Base-by-base conservation (phyloP, 768 basidiomycete species). In the Lentinula boryana region DNA sequence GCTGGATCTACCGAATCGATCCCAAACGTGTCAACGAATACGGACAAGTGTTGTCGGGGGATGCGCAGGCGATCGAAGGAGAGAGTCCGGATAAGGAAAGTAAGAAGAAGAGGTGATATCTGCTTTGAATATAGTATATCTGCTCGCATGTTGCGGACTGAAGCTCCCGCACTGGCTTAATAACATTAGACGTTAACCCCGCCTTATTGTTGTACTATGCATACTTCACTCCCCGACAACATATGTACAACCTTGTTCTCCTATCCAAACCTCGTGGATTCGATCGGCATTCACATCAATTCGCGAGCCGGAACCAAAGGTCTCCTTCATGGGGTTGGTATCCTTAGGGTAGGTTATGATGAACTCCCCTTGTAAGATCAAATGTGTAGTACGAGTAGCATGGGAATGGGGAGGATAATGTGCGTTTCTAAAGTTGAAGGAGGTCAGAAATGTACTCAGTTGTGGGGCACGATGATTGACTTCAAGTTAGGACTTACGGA, bases 1-100 rank as follows among this genome's bases (percentile, higher is more conserved):
- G 94, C 60, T 99, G 91, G 91, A 98, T 98, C 74, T 99, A 99
- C 80, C 87, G 93, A 44, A 82, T 98, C 69, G 97, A 99, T 76
- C 90, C 88, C 67, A 91, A 90, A 66, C 89, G 97, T 66, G 84
- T 93, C 66, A 99, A 99, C 75, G 96, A 98, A 78, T 98, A 93
- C 71, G 95, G 95, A 48, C 92, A 96, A 74, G 89, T 93, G 65
- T 72, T 89, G 75, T 75, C 69, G 36, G 73, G 75, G 49, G 85
- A 84, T 69, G 75, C 69, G 62, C 76, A 78, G 71, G 70, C 68
- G 49, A 40, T 54, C 18, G 71, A 53, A 8, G 63, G 63, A 57
- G 74, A 76, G 50, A 73, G 70, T 66, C 72, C 75, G 69, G 68
- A 70, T 61, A 75, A 71, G 65, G 82, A 86, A 71, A 78, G 78